Conservation (phyloP, 225 moss, liverwort and hornwort genomes). For the Sphagnum contortum region DNA sequence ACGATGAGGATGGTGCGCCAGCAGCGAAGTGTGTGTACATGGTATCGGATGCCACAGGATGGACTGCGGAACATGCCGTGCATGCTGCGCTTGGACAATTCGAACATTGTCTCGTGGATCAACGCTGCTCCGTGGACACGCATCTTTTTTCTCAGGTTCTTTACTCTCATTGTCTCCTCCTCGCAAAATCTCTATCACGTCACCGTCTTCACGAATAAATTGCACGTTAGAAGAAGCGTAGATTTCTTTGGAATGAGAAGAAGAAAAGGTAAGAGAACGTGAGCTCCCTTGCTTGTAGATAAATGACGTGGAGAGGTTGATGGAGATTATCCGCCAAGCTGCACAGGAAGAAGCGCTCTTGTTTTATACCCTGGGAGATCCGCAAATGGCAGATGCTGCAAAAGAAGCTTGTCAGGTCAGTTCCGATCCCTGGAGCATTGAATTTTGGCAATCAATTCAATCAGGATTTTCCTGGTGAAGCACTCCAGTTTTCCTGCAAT, state of each 20-base stretch:
- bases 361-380: conserved; percentile 81
- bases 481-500: no score
- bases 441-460: no score
- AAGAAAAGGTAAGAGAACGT: no score
- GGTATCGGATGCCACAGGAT: conserved; percentile 88
- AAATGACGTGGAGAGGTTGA: conserved; percentile 67
- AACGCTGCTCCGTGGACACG: conserved; percentile 70
- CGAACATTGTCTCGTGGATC: conserved; percentile 93
- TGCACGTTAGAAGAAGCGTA: no score
- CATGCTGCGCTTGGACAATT: conserved; percentile 91
- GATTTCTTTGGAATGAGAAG: no score
- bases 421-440: no score
- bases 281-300: conserved; percentile 27
- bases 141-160: conserved; percentile 74
- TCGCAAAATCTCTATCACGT: no score
- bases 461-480: no score
- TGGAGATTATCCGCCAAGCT: conserved; percentile 82
- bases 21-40: conserved; percentile 65
- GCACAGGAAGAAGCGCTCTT: conserved; percentile 69
- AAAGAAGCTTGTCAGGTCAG: conserved; percentile 60
- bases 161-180: no score
- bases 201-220: no score
- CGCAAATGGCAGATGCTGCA: conserved; percentile 64
- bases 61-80: conserved; percentile 86
- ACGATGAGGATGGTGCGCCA: conserved; percentile 13